These are phyloP conservation scores for Wallacemonas rigidus DNA, from an alignment of 208 protist genomes.

Conservation along the genomic window DNA sequence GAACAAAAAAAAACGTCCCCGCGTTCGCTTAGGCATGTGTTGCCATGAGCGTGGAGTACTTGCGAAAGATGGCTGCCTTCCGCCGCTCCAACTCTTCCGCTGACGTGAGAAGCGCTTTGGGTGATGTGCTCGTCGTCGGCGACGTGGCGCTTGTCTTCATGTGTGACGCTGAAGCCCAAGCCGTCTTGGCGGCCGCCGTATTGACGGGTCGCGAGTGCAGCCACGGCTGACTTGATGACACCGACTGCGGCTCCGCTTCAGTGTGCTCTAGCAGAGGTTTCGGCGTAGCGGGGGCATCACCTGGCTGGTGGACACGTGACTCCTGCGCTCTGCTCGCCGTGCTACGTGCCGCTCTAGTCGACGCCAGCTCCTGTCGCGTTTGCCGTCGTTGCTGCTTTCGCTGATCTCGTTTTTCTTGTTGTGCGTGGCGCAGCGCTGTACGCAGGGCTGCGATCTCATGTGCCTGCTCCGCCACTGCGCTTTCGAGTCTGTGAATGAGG, in stretches of 20 bases:
- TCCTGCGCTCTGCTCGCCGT: too few species aligned
- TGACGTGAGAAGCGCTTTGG: conserved; percentile 39
- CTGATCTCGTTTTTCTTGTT: background rate
- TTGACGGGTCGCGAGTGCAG: background rate
- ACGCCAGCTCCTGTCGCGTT: too few species aligned
- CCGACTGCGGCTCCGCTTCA: too few species aligned
- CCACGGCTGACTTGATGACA: too few species aligned
- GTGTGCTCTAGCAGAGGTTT: too few species aligned
- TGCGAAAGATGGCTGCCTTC: conserved; percentile 92
- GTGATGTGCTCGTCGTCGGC: background rate
- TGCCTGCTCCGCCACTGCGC: conserved; percentile 11
- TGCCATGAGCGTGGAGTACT: conserved; percentile 39
- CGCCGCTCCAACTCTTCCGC: conserved; percentile 83
- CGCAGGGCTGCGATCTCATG: conserved; percentile 17
- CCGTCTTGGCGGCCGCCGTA: background rate
- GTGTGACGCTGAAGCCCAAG: background rate
- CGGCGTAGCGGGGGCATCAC: too few species aligned
- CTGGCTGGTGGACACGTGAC: too few species aligned
- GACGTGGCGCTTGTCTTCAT: background rate
- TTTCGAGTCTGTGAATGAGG: background rate
- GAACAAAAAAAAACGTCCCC: conserved; percentile 18
- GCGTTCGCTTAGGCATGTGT: conserved; percentile 7
- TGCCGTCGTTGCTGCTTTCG: too few species aligned
- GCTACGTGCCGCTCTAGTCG: too few species aligned
- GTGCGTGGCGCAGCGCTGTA: background rate